Base-by-base conservation (phyloP, 768 basidiomycete species). In the Solioccasus polychromus region DNA sequence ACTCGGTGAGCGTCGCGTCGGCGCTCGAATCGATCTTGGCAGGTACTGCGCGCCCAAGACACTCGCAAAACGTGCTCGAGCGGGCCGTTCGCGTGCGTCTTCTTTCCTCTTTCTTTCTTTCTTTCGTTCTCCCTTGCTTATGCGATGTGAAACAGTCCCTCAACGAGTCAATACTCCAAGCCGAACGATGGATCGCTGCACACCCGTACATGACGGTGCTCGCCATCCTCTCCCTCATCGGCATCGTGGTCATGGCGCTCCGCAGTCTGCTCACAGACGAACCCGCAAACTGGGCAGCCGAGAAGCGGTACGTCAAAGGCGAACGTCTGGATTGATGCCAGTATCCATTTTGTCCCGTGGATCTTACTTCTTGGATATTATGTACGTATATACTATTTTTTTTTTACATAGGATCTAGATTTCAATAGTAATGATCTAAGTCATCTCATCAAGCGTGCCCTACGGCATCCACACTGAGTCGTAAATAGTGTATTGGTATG, bases 31-130 rank as follows among this genome's bases (percentile, higher is more conserved):
- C 79, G 14, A 78, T 83, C 8, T 71, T 78, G 1, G 66, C 68
- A 22, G 80, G 78, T 0, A 70, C 69, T 2, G 61, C 83, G 0
- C 34, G 54, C 4, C 72, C 74, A 51, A 82, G 78, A 55, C 67
- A 88, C 46, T 91, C 89, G 1, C 87, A 86, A 56, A 88, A 82
- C 55, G 30, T 75, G 4, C 57, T 88, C 12, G 88, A 92, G 62
- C 75, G 89, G 29, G 49, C 77, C 8, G 80, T 82, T 1, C 68
- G 82, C 48, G 87, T 88, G 61, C 18, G 75, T 68, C 7, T 26
- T 26, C 26, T 22, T 2, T 66, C 57, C 41, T 34, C 24, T 19
- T 14, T 36, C n/a, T n/a, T n/a, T n/a, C n/a, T n/a, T n/a, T n/a
- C n/a, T 20, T 29, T n/a, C 9, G 3, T 10, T 12, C 15, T 18